Conservation (phyloP, 192 early-diverging fungal genomes). For the Chytriomyces sp. region DNA sequence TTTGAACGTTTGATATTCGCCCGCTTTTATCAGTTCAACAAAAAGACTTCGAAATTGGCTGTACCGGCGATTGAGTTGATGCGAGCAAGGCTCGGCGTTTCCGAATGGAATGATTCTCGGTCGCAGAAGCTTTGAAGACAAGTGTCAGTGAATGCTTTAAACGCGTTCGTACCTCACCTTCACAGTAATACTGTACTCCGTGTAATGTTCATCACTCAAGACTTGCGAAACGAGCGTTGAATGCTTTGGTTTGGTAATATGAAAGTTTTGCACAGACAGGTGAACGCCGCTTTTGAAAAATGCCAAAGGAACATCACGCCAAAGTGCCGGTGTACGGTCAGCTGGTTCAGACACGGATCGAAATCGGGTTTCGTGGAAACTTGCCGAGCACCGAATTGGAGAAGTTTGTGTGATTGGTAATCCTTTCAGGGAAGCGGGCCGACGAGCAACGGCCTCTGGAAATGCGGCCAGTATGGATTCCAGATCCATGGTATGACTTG, state of each 20-base stretch:
- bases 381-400: too few species aligned
- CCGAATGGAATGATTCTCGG: constrained; percentile 6
- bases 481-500: too few species aligned
- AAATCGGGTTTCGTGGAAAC: not conserved
- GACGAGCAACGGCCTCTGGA: too few species aligned
- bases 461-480: too few species aligned
- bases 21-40: not conserved
- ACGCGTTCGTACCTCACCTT: not conserved
- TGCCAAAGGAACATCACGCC: constrained; percentile 21
- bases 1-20: not conserved
- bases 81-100: not conserved
- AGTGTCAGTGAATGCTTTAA: not conserved
- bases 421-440: too few species aligned
- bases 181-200: not conserved
- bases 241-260: not conserved
- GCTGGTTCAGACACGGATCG: not conserved
- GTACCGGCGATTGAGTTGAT: constrained; percentile 14
- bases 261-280: not conserved
- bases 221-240: not conserved
- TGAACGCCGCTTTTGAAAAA: constrained; percentile 33
- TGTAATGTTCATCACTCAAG: not conserved
- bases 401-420: too few species aligned
- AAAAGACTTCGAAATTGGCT: constrained; percentile 12
- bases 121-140: constrained; percentile 12
- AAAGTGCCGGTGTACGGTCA: not conserved